Evolutionary conservation across 2,329 filamentous ascomycete genomes (phyloP), one percentile per base, ranked within the genome.

Genomic region (Fusarium buxicola): DNA sequence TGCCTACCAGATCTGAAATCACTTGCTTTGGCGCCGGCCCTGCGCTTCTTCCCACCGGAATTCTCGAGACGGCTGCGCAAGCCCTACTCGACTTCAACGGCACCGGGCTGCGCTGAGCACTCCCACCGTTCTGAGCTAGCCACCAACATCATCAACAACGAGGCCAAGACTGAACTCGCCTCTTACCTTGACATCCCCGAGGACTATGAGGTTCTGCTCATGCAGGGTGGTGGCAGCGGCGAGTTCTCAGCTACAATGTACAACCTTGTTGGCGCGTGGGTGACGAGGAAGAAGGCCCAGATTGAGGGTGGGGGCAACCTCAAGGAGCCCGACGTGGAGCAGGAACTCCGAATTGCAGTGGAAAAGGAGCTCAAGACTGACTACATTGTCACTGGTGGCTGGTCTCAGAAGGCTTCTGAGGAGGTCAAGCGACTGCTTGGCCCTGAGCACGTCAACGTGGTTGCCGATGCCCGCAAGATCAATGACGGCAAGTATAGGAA

Each of bases 1-100:
- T 94, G 91, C 89, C 90, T 71, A 81, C 86, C 64, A 84, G 92
- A 77, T 82, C 87, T 69, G 89, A 94, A 64, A 86, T 95, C 74
- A 85, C 89, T 66, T 95, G 96, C 79, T 97, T 96, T 70, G 93
- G 94, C 60, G 94, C 94, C 49, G 94, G 94, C 63, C 94, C 94
- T 44, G 93, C 94, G n/a, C 82, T 87, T 28, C 84, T 98, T 15
- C 94, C 94, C 21, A 96, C 92, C 11, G 79, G 86, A 5, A 91
- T 97, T 18, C 86, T 97, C 45, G 87, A 95, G 76, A 83, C 82
- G 39, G 93, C 92, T 46, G 88, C 92, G 2, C 76, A 87, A 73
- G 91, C 91, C 2, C 87, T 98, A 5, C 77, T 96, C 65, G 91
- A 97, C 82, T 96, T 88, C 81, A 82, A 94, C 41, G 82, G 86